Base-by-base conservation (phyloP, 345 rosid species). In the Psidium guajava region DNA sequence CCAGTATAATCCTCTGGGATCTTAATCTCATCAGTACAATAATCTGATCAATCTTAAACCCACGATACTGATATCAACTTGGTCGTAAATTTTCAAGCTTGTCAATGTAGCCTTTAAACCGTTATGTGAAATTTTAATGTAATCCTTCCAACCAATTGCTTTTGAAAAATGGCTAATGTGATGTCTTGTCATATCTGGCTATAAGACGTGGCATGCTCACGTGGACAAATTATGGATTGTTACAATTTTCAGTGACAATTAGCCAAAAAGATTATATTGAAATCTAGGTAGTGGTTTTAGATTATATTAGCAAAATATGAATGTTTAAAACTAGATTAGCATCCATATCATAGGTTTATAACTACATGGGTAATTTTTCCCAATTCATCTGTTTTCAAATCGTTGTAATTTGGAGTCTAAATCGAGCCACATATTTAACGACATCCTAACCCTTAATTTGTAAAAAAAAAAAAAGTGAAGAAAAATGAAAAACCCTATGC, bases 81-180 rank as follows among this genome's bases (percentile, higher is more conserved):
- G 27, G 3, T 59, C 1, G 0, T 27, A 59, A 59, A 27, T 6
- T 27, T 27, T 59, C 10, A 27, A 59, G 14, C 6, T 59, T 59
- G 0, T 0, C 21, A 7, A 27, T 27, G 4, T 14, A 27, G 0
- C 5, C 1, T 8, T 14, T n/a, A 27, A 6, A 27, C 7, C 28
- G 13, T 27, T 14, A 2, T 1, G 0, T 2, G 0, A 61, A 61
- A 61, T 61, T 61, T 10, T 8, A 27, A 61, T 27, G 11, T 14
- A 61, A 5, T 32, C 40, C 74, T 61, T 27, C 21, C 3, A 0
- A 1, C 74, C 40, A 27, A 61, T 61, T 61, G 21, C 7, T 10
- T 2, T 11, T 0, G 0, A 0, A 59, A 13, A 14, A n/a, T 61
- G 0, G 0, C 8, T 27, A 0, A 61, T 0, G 0, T 14, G 18